Conservation (phyloP, 495 filamentous ascomycete genomes). For the Acidomyces sp. region DNA sequence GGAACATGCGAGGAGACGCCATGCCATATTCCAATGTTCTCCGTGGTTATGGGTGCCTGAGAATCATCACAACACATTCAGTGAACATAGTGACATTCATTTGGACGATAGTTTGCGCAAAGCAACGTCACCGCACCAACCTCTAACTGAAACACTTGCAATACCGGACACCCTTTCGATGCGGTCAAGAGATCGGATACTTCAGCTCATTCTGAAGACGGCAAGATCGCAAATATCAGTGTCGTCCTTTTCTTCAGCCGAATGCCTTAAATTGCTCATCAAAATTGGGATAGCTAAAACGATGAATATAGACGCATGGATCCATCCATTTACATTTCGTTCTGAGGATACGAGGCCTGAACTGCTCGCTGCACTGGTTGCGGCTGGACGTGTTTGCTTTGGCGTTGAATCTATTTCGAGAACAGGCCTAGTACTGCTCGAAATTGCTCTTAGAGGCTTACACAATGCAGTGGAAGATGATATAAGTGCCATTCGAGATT, state of each 20-base stretch:
- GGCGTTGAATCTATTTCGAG: conserved; percentile 41
- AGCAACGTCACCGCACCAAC: conserved; percentile 1
- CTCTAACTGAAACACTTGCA: neutral
- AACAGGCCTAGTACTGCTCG: conserved; percentile 46
- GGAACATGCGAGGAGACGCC: conserved; percentile 4
- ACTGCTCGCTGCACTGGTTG: conserved; percentile 38
- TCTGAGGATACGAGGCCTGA: conserved; percentile 35
- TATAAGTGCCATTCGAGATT: conserved; percentile 39
- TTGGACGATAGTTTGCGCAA: conserved; percentile 3
- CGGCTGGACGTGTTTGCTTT: conserved; percentile 41
- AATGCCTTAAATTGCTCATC: conserved; percentile 1
- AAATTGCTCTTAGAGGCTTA: conserved; percentile 40
- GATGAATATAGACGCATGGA: conserved; percentile 37
- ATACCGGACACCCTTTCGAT: neutral
- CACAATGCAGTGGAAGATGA: conserved; percentile 41
- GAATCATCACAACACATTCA: conserved; percentile 1
- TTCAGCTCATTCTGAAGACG: conserved; percentile 42
- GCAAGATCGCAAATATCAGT: conserved; percentile 43
- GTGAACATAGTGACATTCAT: neutral
- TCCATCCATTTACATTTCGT: conserved; percentile 43
- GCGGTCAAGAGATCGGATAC: conserved; percentile 37
- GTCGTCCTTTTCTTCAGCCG: conserved; percentile 19
- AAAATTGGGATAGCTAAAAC: conserved; percentile 22
- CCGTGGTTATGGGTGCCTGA: conserved; percentile 3
- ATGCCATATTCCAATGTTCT: conserved; percentile 4